Conservation (phyloP, 2,329 filamentous ascomycete species). For the Colletotrichum tropicicola region DNA sequence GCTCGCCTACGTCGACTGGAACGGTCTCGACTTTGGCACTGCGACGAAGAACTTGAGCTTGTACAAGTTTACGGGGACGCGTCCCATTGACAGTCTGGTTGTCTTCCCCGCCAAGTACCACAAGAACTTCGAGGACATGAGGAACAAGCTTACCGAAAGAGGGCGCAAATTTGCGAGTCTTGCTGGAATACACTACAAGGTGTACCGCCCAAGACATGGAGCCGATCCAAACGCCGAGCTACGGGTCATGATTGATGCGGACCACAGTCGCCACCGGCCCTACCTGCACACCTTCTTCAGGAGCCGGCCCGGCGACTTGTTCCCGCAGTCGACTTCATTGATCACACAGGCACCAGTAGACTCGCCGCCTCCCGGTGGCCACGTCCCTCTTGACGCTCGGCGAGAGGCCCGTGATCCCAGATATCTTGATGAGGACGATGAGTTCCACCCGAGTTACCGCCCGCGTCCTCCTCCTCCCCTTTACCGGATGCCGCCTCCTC, state of each 20-base stretch:
- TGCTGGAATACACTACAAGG: constrained; percentile 56
- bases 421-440: neutral
- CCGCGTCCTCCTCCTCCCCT: too few relatives aligned
- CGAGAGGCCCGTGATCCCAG: neutral
- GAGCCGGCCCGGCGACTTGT: neutral
- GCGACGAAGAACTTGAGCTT: constrained; percentile 44
- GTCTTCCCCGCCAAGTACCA: constrained; percentile 56
- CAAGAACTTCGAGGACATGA: constrained; percentile 44
- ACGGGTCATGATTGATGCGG: constrained; percentile 19
- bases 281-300: neutral
- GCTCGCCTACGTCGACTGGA: constrained; percentile 54
- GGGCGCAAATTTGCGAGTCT: constrained; percentile 54
- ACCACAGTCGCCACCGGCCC: neutral
- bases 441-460: too few relatives aligned
- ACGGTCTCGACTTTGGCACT: constrained; percentile 55
- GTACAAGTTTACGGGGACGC: constrained; percentile 50
- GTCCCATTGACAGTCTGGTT: constrained; percentile 50
- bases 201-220: constrained; percentile 44
- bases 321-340: constrained; percentile 9
- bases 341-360: constrained; percentile 32
- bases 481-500: too few relatives aligned
- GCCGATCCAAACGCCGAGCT: neutral
- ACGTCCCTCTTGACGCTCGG: neutral
- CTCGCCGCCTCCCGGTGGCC: neutral
- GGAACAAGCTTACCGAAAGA: constrained; percentile 44